These are phyloP conservation scores for Simmondsia chinensis DNA, from an alignment of 148 eudicot species.

Conservation along the genomic window DNA sequence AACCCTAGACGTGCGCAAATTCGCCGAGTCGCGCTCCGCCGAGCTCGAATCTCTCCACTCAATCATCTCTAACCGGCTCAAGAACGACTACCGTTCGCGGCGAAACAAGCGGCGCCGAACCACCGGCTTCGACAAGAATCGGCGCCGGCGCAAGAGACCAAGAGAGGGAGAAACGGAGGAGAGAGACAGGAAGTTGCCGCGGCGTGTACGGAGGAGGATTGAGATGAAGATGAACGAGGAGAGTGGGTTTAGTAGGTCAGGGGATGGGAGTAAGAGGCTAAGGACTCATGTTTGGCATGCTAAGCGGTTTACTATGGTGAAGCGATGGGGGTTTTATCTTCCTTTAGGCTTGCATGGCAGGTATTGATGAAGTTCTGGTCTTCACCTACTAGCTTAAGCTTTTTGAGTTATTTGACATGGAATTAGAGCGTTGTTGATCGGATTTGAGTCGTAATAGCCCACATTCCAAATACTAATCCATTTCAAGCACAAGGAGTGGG, in stretches of 20 bases:
- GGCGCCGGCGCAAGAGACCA: constrained; percentile 11
- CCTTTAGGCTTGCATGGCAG: constrained; percentile 75
- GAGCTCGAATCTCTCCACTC: constrained; percentile 73
- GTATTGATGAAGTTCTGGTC: constrained; percentile 27
- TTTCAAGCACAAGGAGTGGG: too few relatives aligned
- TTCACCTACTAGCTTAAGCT: too few relatives aligned
- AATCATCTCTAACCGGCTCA: constrained; percentile 39
- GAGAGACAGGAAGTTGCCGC: constrained; percentile 26
- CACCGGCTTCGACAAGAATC: constrained; percentile 39
- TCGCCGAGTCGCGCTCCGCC: constrained; percentile 55
- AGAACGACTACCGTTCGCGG: constrained; percentile 50
- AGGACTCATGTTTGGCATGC: constrained; percentile 93
- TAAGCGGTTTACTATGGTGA: constrained; percentile 65
- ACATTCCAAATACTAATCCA: too few relatives aligned
- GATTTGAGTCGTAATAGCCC: too few relatives aligned
- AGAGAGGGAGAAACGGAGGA: constrained; percentile 2
- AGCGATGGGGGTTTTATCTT: constrained; percentile 76
- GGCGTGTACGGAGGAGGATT: constrained; percentile 52
- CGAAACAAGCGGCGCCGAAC: constrained; percentile 83
- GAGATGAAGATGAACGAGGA: constrained; percentile 54
- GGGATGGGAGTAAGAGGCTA: constrained; percentile 78
- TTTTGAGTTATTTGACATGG: neutral
- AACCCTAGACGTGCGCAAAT: constrained; percentile 42
- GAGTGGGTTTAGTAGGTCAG: constrained; percentile 41
- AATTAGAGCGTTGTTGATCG: neutral